These are phyloP conservation scores for Colletotrichum australisinense DNA, from an alignment of 2,329 filamentous ascomycete genomes.

Conservation along the genomic window DNA sequence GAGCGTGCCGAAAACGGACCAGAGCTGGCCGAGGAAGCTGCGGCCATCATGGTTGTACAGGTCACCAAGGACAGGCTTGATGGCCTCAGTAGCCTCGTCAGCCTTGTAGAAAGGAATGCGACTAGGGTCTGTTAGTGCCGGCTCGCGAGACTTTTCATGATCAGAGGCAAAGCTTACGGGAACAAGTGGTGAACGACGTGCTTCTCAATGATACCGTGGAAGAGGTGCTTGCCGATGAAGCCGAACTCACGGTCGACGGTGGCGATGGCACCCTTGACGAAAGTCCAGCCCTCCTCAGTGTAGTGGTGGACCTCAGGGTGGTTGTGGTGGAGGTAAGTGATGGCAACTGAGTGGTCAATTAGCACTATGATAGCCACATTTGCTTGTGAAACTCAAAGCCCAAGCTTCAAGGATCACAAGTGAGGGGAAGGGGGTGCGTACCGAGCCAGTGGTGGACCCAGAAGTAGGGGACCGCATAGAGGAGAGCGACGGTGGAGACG, in stretches of 20 bases:
- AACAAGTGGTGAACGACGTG: conserved; percentile 73
- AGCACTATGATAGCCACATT: neutral
- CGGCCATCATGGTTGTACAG: conserved; percentile 61
- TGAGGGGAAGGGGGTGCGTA: conserved; percentile 47
- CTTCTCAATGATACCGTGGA: conserved; percentile 71
- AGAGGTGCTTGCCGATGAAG: conserved; percentile 70
- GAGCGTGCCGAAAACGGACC: conserved; percentile 58
- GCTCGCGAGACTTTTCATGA: neutral
- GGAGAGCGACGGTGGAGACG: conserved; percentile 64
- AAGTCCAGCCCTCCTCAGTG: conserved; percentile 68
- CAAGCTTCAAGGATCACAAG: neutral
- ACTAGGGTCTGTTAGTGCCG: conserved; percentile 39
- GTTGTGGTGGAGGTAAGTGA: conserved; percentile 81
- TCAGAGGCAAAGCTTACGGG: conserved; percentile 51
- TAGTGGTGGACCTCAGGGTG: conserved; percentile 66
- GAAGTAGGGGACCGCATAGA: conserved; percentile 74
- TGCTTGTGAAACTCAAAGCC: neutral
- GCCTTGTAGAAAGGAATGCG: conserved; percentile 71
- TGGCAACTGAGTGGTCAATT: conserved; percentile 64
- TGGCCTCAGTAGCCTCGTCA: conserved; percentile 67
- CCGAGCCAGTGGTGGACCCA: conserved; percentile 80
- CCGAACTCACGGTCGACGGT: conserved; percentile 74
- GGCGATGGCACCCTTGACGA: conserved; percentile 68
- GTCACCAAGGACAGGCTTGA: conserved; percentile 66
- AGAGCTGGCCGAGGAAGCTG: conserved; percentile 58